Evolutionary conservation across 768 basidiomycete species (phyloP), one percentile per base, ranked within the genome.

Genomic region (Lentinula boryana): DNA sequence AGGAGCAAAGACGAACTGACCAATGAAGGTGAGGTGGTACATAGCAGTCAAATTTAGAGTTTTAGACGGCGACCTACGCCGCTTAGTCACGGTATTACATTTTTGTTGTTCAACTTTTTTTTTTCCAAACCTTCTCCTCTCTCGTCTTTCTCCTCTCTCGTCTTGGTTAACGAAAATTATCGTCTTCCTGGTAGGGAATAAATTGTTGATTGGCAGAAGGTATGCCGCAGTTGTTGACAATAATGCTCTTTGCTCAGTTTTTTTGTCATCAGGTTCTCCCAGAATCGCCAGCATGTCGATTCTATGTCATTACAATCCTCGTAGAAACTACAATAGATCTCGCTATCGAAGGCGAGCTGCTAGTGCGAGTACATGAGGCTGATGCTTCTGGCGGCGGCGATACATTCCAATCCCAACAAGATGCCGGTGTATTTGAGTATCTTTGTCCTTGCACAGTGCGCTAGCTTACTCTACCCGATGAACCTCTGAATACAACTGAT

Each of bases 401-500:
- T 40, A 69, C 72, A 38, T n/a, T 59, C 67, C 2, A 67, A 71
- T 55, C 72, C 80, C 13, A 74, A 79, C 1, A 73, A 78, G 51
- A 87, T 96, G 84, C 90, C 93, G 10, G 91, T 95, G 48, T 97
- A 95, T 74, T 84, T 98, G 56, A 83, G 84, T 60, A 87, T 97
- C 60, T 98, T 97, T 68, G 93, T 86, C 16, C 75, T 97, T 50
- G 95, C 95, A 27, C 95, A 97, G 94, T 96, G 70, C 67, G 94
- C 80, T 13, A 58, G 7, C 27, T 56, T 43, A 5, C 18, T 54
- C 44, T 33, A 5, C 12, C n/a, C 36, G 27, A 38, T 21, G 41
- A 53, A 48, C 46, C 15, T 27, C 32, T 40, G 54, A 33, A 50
- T 56, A 18, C 41, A n/a, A 57, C 60, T 21, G 65, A 56, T 35